phyloP scores from a whole-genome alignment of 2,329 filamentous ascomycete genomes.

The Aspergillus aculeatus region DNA sequence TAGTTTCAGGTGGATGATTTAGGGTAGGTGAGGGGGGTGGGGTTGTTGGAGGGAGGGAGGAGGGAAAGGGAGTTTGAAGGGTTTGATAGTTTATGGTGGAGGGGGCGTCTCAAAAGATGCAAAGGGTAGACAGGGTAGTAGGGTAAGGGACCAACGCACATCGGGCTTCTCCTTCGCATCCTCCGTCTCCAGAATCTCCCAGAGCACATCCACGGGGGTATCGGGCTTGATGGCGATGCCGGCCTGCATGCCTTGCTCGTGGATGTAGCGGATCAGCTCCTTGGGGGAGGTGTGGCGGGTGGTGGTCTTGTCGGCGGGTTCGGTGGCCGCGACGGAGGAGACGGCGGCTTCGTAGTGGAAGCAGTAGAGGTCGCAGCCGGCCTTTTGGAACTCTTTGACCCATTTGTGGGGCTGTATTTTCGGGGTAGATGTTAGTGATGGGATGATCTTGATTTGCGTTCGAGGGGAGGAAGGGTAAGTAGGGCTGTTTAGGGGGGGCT shows the following conservation, averaged over 20 bases:
- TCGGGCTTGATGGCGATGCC: constrained; percentile 95
- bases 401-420: constrained; percentile 81
- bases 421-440: neutral
- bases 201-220: constrained; percentile 86
- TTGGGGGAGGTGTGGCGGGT: constrained; percentile 71
- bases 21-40: no score
- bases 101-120: no score
- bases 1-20: no score
- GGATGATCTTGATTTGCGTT: no score
- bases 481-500: neutral
- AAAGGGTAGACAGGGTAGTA: no score
- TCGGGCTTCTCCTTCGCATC: constrained; percentile 78
- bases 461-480: neutral
- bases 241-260: constrained; percentile 81
- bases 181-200: constrained; percentile 76
- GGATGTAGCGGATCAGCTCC: constrained; percentile 86
- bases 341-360: constrained; percentile 98
- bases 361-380: constrained; percentile 97
- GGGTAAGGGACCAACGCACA: constrained; percentile 55
- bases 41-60: neutral
- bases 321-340: constrained; percentile 76
- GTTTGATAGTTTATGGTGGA: neutral
- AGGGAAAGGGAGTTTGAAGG: neutral
- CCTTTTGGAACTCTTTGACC: constrained; percentile 91
- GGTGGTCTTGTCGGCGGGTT: constrained; percentile 67